Conservation (phyloP, 164 flowering plant species). For the Pachysandra terminalis region DNA sequence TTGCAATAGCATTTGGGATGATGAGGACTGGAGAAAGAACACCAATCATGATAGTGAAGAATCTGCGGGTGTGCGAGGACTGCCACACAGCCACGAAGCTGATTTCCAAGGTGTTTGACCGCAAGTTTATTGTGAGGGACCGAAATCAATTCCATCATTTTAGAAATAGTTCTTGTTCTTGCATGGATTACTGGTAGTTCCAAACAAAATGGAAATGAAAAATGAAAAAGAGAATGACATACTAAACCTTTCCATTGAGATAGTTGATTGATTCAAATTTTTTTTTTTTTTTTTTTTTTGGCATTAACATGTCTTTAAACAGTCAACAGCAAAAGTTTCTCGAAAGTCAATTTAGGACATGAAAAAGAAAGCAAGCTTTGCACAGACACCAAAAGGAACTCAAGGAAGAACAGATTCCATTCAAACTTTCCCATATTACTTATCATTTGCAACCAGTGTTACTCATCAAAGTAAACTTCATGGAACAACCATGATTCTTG, state of each 20-base stretch:
- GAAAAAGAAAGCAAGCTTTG: not conserved
- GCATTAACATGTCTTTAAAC: too few relatives aligned
- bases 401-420: too few relatives aligned
- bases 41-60: not conserved
- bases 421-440: too few relatives aligned
- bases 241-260: too few relatives aligned
- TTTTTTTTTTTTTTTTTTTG: too few relatives aligned
- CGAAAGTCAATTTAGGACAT: not conserved
- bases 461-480: not conserved
- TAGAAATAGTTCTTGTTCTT: not conserved
- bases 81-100: slow-evolving; percentile 1
- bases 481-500: not conserved
- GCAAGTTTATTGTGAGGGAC: not conserved
- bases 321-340: too few relatives aligned
- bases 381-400: not conserved
- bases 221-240: too few relatives aligned
- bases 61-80: not conserved
- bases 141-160: not conserved
- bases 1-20: not conserved
- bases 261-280: too few relatives aligned
- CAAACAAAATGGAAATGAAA: too few relatives aligned
- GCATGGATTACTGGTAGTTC: not conserved
- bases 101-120: not conserved
- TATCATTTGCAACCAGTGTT: too few relatives aligned
- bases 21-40: not conserved